Percentiles rank a stretch among this genome's conserved stretches.
These are phyloP conservation scores for Gastroboletus turbinatus DNA, from an alignment of 1,284 basidiomycete genomes.

Conservation along the genomic window DNA sequence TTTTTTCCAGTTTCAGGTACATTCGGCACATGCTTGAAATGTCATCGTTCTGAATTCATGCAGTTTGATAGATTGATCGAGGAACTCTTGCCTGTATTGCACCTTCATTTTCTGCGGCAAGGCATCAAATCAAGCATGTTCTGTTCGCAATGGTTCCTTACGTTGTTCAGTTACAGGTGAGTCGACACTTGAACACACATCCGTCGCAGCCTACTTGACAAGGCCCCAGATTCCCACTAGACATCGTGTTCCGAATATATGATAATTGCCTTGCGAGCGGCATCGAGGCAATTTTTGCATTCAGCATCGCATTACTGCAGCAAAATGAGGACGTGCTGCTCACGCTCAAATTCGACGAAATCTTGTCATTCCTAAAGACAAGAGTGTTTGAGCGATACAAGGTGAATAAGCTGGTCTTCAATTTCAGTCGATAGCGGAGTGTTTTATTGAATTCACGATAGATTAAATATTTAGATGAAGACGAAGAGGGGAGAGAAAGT, in stretches of 20 bases:
- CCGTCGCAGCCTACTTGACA: conserved; percentile 5
- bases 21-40: neutral
- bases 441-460: conserved; percentile 9
- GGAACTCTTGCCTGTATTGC: conserved; percentile 87
- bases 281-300: conserved; percentile 95
- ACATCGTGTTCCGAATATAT: conserved; percentile 93
- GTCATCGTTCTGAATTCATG: conserved; percentile 12
- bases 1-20: conserved; percentile 47
- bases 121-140: conserved; percentile 98
- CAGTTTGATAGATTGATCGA: conserved; percentile 94
- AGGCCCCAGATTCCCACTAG: conserved; percentile 83
- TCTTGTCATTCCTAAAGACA: conserved; percentile 78
- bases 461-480: conserved; percentile 27
- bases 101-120: conserved; percentile 89
- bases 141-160: conserved; percentile 97
- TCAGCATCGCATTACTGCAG: conserved; percentile 84
- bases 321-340: conserved; percentile 85
- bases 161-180: conserved; percentile 91
- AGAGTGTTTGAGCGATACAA: conserved; percentile 83
- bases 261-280: conserved; percentile 95
- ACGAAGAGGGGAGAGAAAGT: conserved; percentile 30
- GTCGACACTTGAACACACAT: conserved; percentile 22
- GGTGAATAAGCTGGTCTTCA: conserved; percentile 35
- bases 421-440: neutral
- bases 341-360: conserved; percentile 84